These are phyloP conservation scores for Trichosporon ovoides DNA, from an alignment of 1,284 basidiomycete genomes.

Conservation along the genomic window DNA sequence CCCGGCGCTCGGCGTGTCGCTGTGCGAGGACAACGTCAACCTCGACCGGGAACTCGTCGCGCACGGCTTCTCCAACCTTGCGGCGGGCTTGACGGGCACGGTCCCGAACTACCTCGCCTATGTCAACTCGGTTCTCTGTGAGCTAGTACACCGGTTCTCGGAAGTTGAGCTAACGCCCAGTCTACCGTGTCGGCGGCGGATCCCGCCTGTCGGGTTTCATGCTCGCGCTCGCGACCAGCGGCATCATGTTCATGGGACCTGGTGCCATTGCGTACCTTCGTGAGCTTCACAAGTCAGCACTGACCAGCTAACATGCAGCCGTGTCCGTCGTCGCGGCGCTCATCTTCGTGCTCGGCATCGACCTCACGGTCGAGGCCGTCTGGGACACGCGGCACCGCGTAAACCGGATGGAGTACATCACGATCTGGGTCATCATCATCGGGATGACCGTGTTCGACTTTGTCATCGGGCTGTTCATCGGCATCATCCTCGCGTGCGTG, in stretches of 20 bases:
- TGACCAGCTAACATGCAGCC: slow-evolving; percentile 52
- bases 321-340: slow-evolving; percentile 85
- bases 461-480: slow-evolving; percentile 87
- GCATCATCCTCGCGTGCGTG: slow-evolving; percentile 84
- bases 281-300: slow-evolving; percentile 51
- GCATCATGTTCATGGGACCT: slow-evolving; percentile 69
- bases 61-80: slow-evolving; percentile 86
- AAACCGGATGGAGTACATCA: slow-evolving; percentile 59
- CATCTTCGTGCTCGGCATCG: slow-evolving; percentile 91
- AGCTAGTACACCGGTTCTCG: slow-evolving; percentile 19
- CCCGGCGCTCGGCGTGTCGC: slow-evolving; percentile 88
- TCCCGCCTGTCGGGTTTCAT: slow-evolving; percentile 79
- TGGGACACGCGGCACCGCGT: slow-evolving; percentile 93
- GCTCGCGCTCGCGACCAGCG: slow-evolving; percentile 68
- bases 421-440: slow-evolving; percentile 61
- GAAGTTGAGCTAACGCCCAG: slow-evolving; percentile 35
- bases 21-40: slow-evolving; percentile 81
- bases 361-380: slow-evolving; percentile 87
- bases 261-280: slow-evolving; percentile 75
- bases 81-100: slow-evolving; percentile 72
- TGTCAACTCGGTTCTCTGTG: slow-evolving; percentile 81
- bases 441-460: slow-evolving; percentile 93
- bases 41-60: slow-evolving; percentile 89
- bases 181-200: slow-evolving; percentile 90
- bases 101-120: slow-evolving; percentile 58